A percentile compares a stretch with the other conserved stretches of the same genome.
Conservation (phyloP, 1,284 basidiomycete genomes). For the Tilletiopsis washingtonensis region DNA sequence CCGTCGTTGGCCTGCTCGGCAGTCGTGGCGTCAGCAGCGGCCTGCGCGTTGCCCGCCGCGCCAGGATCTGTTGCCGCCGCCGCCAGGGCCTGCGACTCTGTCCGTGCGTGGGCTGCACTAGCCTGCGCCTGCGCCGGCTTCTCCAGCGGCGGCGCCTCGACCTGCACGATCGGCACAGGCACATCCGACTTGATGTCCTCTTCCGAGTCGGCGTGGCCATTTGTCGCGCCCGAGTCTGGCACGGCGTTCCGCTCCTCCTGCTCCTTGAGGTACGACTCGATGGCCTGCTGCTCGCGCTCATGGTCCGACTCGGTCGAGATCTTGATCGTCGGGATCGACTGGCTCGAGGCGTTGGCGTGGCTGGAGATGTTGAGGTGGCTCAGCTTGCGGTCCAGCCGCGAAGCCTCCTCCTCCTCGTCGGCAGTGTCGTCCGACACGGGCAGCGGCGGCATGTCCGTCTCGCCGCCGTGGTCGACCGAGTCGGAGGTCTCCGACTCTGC, state of each 20-base stretch:
- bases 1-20: slow-evolving; percentile 6
- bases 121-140: slow-evolving; percentile 49
- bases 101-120: slow-evolving; percentile 29
- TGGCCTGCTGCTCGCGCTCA: slow-evolving; percentile 51
- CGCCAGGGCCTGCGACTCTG: slow-evolving; percentile 15
- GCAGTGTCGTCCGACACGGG: neutral
- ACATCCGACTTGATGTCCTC: neutral
- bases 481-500: too few relatives aligned
- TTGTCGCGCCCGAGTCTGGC: neutral
- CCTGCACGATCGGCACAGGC: slow-evolving; percentile 10
- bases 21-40: neutral
- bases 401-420: neutral
- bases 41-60: slow-evolving; percentile 1
- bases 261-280: slow-evolving; percentile 42
- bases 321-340: slow-evolving; percentile 71
- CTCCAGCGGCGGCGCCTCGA: slow-evolving; percentile 45
- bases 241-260: too few relatives aligned
- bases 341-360: slow-evolving; percentile 30
- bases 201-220: neutral
- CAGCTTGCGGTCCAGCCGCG: too few relatives aligned
- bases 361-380: slow-evolving; percentile 21
- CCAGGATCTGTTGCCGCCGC: slow-evolving; percentile 18
- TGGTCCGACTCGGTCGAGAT: slow-evolving; percentile 74
- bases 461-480: neutral
- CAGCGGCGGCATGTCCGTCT: neutral